Base-by-base conservation (phyloP, 805 yeast species). In the Candida qinlingensis region DNA sequence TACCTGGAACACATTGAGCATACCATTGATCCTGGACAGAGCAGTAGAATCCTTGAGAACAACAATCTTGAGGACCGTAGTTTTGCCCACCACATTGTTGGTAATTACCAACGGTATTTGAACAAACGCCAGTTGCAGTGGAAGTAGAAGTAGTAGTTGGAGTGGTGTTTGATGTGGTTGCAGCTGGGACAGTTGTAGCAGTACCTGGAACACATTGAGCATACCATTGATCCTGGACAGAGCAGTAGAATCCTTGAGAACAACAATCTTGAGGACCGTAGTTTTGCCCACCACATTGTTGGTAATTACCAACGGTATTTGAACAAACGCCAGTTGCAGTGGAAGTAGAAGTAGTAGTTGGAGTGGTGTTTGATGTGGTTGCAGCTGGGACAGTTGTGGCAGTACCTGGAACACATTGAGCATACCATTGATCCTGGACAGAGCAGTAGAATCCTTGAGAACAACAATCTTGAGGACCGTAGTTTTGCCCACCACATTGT, bases 401-500 rank as follows among this genome's bases (percentile, higher is more conserved):
- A 26, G 46, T 39, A 25, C 47, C 49, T 31, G 45, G 44, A 27
- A 45, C 39, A 47, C 61, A 55, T 42, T 54, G 55, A 37, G 46
- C 37, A 37, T 52, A 57, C 33, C 33, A 55, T 4, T 45, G 46
- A 41, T 55, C 54, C 19, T 6, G 19, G 25, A 53, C 25, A 4
- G 34, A 26, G 42, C 59, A 54, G 28, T 33, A 28, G 35, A 33
- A 48, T 6, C 53, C 56, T 11, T 30, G 31, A 9, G 44, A 51
- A 46, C 61, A 55, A 7, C 45, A 43, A 8, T 48, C 42, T 11
- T 51, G 44, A 25, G 55, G 51, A 6, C 40, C 27, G 36, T 27
- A 51, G 19, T 41, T 40, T 9, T 6, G n/a, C 40, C 58, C 59
- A 43, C 61, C 61, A 50, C 61, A 55, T 33, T 47, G 53, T 4